Evolutionary conservation across 176 grass and related monocot genomes (phyloP).

Genomic region (Ananas comosus): DNA sequence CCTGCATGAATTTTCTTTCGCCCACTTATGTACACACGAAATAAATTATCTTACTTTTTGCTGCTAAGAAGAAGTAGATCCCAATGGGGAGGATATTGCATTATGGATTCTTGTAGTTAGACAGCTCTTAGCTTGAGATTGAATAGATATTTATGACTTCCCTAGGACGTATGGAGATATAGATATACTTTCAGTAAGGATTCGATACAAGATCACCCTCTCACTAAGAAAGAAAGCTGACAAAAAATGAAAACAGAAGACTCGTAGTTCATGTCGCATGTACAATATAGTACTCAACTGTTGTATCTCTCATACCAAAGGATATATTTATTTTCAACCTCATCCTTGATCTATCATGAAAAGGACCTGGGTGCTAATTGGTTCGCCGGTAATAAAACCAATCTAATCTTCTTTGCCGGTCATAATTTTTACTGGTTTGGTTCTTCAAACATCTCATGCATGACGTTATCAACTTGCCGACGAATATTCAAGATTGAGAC

Average conservation of each 20-base stretch:
- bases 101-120: constrained; percentile 3
- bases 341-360: background rate
- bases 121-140: background rate
- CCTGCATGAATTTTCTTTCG: background rate
- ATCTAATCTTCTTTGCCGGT: background rate
- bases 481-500: background rate
- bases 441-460: constrained; percentile 11
- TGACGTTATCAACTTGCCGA: constrained; percentile 5
- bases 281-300: background rate
- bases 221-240: background rate
- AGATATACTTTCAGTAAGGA: background rate
- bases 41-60: background rate
- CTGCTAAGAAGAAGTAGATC: background rate
- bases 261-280: background rate
- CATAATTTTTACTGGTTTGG: background rate
- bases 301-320: background rate
- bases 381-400: background rate
- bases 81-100: background rate
- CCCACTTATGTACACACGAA: background rate
- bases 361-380: background rate
- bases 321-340: background rate
- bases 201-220: too few species aligned
- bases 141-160: constrained; percentile 1
- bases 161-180: background rate
- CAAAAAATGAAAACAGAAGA: background rate